These are phyloP conservation scores for Fusarium torreyae DNA, from an alignment of 2,329 filamentous ascomycete species.

Conservation along the genomic window DNA sequence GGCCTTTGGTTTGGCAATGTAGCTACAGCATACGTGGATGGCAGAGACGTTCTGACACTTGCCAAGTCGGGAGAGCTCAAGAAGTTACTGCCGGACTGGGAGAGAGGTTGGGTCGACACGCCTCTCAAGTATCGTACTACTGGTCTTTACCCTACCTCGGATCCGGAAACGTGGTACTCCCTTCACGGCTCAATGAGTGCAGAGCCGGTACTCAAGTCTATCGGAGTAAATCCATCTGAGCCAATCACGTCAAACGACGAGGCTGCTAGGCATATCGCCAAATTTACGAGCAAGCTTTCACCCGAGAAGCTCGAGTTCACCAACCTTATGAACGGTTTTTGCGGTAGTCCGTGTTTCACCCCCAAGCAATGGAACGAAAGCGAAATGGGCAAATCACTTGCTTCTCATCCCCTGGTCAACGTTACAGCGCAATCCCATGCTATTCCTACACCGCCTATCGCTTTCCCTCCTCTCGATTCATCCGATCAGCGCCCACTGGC, in stretches of 20 bases:
- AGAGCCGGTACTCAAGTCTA: constrained; percentile 60
- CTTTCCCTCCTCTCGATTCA: constrained; percentile 3
- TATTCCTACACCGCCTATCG: constrained; percentile 11
- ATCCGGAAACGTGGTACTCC: constrained; percentile 63
- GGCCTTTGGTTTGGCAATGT: constrained; percentile 27
- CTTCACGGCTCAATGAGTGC: constrained; percentile 66
- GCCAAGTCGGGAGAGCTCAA: constrained; percentile 9
- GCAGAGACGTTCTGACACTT: background rate
- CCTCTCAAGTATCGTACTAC: constrained; percentile 32
- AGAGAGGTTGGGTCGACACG: constrained; percentile 27
- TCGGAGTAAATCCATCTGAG: constrained; percentile 55
- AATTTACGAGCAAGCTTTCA: constrained; percentile 45
- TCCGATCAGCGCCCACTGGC: constrained; percentile 5
- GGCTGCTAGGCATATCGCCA: constrained; percentile 42
- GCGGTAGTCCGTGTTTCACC: constrained; percentile 17
- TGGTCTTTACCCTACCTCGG: constrained; percentile 64
- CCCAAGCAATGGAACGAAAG: constrained; percentile 33
- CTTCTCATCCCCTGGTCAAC: constrained; percentile 18
- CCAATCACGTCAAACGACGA: constrained; percentile 44
- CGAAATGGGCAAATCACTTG: constrained; percentile 28
- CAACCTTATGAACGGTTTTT: constrained; percentile 20
- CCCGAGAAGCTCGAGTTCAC: constrained; percentile 25
- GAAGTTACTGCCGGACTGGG: constrained; percentile 13
- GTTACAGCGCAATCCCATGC: constrained; percentile 16
- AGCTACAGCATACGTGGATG: constrained; percentile 20